These are phyloP conservation scores for Vaccinium corymbosum DNA, from an alignment of 148 eudicot species.

Conservation along the genomic window DNA sequence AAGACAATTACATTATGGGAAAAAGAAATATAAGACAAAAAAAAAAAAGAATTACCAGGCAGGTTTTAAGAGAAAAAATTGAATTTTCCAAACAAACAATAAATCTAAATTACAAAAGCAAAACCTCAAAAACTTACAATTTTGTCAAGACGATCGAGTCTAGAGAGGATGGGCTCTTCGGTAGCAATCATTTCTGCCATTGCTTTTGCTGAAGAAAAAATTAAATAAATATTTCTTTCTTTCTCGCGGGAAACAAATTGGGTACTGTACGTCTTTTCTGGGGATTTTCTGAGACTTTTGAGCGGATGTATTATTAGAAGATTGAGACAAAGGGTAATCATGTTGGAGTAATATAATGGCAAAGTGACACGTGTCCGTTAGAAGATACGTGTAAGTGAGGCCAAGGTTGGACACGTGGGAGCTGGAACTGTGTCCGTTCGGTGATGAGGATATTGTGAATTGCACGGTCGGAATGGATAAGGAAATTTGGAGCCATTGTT, in stretches of 20 bases:
- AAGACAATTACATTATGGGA: not conserved
- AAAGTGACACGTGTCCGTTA: not conserved
- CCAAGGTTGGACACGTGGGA: not conserved
- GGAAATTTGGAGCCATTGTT: no score
- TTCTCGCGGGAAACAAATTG: not conserved
- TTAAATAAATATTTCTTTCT: no score
- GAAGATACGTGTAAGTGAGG: not conserved
- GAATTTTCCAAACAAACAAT: not conserved
- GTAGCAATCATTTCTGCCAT: conserved; percentile 16
- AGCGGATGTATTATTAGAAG: not conserved
- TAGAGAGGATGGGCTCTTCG: conserved; percentile 46
- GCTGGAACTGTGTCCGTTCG: not conserved
- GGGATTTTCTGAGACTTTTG: not conserved
- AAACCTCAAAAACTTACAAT: conserved; percentile 32
- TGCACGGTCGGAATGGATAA: no score
- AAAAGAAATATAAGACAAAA: not conserved
- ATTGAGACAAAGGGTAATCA: not conserved
- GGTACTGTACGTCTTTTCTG: not conserved
- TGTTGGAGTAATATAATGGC: not conserved
- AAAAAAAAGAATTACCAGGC: not conserved
- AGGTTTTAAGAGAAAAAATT: not conserved
- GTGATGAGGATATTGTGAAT: not conserved
- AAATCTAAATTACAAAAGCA: not conserved
- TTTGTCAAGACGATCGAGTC: conserved; percentile 52
- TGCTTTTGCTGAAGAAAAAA: not conserved